Conservation (phyloP, 73 alveolate genomes). For the Diophrys appendiculata region DNA sequence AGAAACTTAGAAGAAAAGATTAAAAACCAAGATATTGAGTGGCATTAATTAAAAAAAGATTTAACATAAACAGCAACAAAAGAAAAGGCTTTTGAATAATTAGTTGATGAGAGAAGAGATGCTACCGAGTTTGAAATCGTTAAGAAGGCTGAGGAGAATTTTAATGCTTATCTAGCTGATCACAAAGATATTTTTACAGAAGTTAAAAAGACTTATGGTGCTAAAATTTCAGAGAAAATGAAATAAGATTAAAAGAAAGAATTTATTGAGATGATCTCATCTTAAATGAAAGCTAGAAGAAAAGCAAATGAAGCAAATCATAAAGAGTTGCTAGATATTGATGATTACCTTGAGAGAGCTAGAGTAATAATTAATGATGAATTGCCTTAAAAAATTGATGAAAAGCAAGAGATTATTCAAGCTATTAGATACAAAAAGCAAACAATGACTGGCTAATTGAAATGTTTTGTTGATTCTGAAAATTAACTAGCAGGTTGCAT, state of each 20-base stretch:
- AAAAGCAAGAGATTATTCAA: constrained; percentile 8
- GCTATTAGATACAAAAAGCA: too few species aligned
- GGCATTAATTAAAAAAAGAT: constrained; percentile 17
- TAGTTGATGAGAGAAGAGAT: constrained; percentile 48
- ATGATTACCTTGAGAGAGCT: not conserved
- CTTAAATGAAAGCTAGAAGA: constrained; percentile 23
- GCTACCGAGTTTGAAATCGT: constrained; percentile 34
- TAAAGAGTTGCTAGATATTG: constrained; percentile 18
- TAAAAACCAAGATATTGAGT: constrained; percentile 1
- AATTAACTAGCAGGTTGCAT: constrained; percentile 23
- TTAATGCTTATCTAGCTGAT: constrained; percentile 25
- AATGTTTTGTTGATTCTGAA: constrained; percentile 45
- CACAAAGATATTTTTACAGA: constrained; percentile 42
- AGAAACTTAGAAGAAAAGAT: constrained; percentile 7
- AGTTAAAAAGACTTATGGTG: constrained; percentile 64
- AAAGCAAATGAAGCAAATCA: constrained; percentile 27
- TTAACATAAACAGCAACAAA: constrained; percentile 11
- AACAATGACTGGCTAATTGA: too few species aligned
- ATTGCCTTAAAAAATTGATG: not conserved
- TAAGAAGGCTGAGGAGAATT: constrained; percentile 55
- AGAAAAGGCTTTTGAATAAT: constrained; percentile 40
- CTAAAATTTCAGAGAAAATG: constrained; percentile 57
- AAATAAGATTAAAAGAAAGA: constrained; percentile 48
- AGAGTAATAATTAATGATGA: constrained; percentile 3
- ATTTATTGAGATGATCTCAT: constrained; percentile 20